Evolutionary conservation across 2,329 filamentous ascomycete species (phyloP).

Genomic region (Neopestalotiopsis sp.): DNA sequence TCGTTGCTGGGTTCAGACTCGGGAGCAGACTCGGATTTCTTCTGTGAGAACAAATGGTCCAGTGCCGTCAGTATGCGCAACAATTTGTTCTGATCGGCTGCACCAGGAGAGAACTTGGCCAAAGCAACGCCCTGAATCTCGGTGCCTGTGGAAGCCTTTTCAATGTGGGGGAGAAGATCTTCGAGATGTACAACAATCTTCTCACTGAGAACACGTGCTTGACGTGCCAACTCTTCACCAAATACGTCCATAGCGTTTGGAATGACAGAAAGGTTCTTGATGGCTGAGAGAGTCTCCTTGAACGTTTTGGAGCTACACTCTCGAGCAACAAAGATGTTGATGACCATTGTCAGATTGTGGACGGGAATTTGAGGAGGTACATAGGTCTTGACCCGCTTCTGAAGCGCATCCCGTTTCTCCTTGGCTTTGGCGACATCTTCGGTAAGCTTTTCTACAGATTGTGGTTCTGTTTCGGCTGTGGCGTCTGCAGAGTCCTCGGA

Average conservation of each 20-base stretch:
- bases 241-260: conserved; percentile 89
- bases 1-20: conserved; percentile 58
- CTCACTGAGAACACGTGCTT: conserved; percentile 83
- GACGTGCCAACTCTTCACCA: conserved; percentile 87
- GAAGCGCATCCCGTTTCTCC: conserved; percentile 45
- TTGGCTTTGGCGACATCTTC: conserved; percentile 36
- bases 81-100: conserved; percentile 95
- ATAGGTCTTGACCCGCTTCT: conserved; percentile 63
- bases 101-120: conserved; percentile 93
- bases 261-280: conserved; percentile 95
- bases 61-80: conserved; percentile 90
- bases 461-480: conserved; percentile 23
- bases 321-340: conserved; percentile 93
- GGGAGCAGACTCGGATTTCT: conserved; percentile 52
- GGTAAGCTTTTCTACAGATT: conserved; percentile 17
- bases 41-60: conserved; percentile 91
- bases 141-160: conserved; percentile 84
- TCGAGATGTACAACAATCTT: conserved; percentile 85
- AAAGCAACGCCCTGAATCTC: conserved; percentile 95
- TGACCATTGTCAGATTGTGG: conserved; percentile 89
- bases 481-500: conserved; percentile 21
- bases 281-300: conserved; percentile 96
- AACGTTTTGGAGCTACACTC: conserved; percentile 99
- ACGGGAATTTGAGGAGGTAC: conserved; percentile 86
- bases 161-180: conserved; percentile 84